Evolutionary conservation across 805 yeast genomes (phyloP).

Genomic region (Sugiyamaella valdiviana): DNA sequence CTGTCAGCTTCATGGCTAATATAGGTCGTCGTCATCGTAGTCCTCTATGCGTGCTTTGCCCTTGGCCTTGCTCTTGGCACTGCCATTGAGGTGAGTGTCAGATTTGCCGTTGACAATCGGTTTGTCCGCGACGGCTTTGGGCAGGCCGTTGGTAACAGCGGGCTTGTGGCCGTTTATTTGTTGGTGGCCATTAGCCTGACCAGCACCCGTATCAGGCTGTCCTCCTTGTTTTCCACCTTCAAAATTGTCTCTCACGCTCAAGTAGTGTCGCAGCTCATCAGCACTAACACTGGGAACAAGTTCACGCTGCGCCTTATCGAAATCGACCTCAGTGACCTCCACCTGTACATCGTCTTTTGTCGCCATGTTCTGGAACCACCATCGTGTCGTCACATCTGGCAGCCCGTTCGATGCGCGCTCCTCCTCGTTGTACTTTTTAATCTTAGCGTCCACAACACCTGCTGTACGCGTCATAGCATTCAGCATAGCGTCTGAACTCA

Average conservation of each 20-base stretch:
- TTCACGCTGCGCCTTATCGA: conserved; percentile 64
- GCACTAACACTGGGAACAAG: conserved; percentile 81
- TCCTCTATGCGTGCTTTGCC: not conserved
- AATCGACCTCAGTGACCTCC: conserved; percentile 63
- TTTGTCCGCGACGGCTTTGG: not conserved
- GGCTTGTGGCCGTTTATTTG: not conserved
- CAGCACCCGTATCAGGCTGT: not conserved
- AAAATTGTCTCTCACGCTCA: conserved; percentile 70
- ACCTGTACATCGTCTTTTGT: conserved; percentile 61
- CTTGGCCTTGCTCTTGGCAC: not conserved
- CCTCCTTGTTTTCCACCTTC: conserved; percentile 53
- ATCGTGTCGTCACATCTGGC: conserved; percentile 52
- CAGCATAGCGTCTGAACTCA: conserved; percentile 92
- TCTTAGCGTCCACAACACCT: conserved; percentile 59
- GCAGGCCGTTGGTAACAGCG: not conserved
- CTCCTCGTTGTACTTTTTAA: conserved; percentile 44
- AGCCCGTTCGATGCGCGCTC: conserved; percentile 27
- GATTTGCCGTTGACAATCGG: not conserved
- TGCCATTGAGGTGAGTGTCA: not conserved
- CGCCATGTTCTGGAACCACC: conserved; percentile 88
- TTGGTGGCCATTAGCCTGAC: not conserved
- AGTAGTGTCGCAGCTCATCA: conserved; percentile 79
- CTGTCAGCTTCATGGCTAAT: too few species aligned
- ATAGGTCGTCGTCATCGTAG: not conserved
- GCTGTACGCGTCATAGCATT: conserved; percentile 95